These are phyloP conservation scores for Schoenoplectus triqueter DNA, from an alignment of 202 grass and related monocot genomes.

Conservation along the genomic window DNA sequence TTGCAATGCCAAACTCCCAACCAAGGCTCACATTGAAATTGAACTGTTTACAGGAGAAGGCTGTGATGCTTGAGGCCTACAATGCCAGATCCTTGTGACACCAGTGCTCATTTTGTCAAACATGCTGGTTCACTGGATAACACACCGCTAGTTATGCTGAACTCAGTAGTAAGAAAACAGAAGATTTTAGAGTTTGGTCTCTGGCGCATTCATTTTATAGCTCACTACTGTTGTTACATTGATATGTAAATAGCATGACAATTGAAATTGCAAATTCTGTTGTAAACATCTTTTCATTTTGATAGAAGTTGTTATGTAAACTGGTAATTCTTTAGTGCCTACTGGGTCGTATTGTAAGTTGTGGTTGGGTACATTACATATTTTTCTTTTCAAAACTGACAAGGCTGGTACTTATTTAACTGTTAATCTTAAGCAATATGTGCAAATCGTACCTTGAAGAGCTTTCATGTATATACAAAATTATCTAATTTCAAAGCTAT, in stretches of 20 bases:
- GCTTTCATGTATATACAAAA: background rate
- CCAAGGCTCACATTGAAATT: constrained; percentile 22
- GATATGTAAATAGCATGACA: constrained; percentile 29
- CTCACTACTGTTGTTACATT: constrained; percentile 30
- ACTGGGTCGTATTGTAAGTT: constrained; percentile 17
- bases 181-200: constrained; percentile 27
- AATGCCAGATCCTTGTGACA: constrained; percentile 68
- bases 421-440: background rate
- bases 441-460: background rate
- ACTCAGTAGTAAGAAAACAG: constrained; percentile 23
- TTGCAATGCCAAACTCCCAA: constrained; percentile 29
- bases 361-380: background rate
- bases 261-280: constrained; percentile 29
- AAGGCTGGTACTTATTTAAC: background rate
- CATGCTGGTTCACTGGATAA: constrained; percentile 30
- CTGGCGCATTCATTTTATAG: constrained; percentile 18
- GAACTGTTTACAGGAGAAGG: constrained; percentile 70
- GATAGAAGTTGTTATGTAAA: constrained; percentile 25
- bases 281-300: constrained; percentile 11
- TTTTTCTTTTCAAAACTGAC: background rate
- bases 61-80: constrained; percentile 67
- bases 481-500: too few relatives aligned
- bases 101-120: constrained; percentile 16
- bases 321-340: background rate
- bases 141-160: constrained; percentile 30